A percentile compares a stretch with the other conserved stretches of the same genome.
phyloP scores from a whole-genome alignment of 2,329 filamentous ascomycete species.

The Teratosphaeria epicoccoides region DNA sequence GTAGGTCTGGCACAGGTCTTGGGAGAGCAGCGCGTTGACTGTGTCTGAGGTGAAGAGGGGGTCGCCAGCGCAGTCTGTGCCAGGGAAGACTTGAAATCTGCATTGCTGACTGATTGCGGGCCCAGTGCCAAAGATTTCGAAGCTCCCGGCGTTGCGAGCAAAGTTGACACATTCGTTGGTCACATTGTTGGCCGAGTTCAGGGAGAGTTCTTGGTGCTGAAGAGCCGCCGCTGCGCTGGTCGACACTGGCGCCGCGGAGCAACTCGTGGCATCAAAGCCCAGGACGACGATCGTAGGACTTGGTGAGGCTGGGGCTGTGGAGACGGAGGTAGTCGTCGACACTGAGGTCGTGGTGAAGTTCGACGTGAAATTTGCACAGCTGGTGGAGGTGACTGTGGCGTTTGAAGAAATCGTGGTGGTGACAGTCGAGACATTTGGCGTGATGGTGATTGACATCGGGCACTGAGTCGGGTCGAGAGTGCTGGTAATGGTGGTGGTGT shows the following conservation, averaged over 20 bases:
- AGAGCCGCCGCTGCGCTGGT: background rate
- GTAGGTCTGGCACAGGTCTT: background rate
- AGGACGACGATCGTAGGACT: background rate
- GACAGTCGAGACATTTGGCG: background rate
- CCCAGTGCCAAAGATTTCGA: background rate
- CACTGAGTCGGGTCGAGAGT: background rate
- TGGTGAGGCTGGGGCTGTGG: background rate
- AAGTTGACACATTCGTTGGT: background rate
- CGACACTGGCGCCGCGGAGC: background rate
- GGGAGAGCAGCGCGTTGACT: background rate
- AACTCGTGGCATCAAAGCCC: background rate
- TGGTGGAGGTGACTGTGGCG: background rate
- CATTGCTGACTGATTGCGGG: background rate
- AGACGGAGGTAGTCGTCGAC: background rate
- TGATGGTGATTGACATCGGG: background rate
- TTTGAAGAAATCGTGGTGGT: background rate
- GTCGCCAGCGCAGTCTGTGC: background rate
- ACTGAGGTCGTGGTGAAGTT: background rate
- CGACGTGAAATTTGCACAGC: background rate
- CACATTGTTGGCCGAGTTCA: background rate
- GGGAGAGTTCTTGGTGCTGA: too few species aligned
- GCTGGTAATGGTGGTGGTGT: background rate
- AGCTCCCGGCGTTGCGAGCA: background rate
- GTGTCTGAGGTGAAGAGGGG: too few species aligned
- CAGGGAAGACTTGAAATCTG: background rate